Evolutionary conservation across 805 yeast genomes (phyloP), one percentile per base, ranked within the genome.

Genomic region (Candida dajiaensis): DNA sequence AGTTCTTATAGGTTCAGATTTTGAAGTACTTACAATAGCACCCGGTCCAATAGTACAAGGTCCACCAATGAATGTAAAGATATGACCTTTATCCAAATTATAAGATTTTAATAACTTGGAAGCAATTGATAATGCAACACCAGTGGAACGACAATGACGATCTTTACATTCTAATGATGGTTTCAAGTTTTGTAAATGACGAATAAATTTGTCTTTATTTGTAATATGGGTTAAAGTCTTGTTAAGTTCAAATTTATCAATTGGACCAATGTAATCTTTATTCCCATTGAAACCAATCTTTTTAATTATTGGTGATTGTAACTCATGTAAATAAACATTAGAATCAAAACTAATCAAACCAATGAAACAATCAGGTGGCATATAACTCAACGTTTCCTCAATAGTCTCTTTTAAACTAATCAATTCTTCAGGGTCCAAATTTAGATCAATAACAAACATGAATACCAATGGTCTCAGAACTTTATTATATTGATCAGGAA

Each of bases 21-120:
- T 77, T 59, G 87, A 89, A 16, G 81, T 77, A 23, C 89, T 86
- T n/a, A 89, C 97, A 53, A 89, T 85, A 62, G 83, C 70, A 52
- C 99, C 99, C 5, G 97, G 97, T 39, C 89, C 89, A 59, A 82
- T 79, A 26, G 98, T 92, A 61, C 96, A 85, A 33, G 96, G 95
- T 46, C 98, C 98, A 45, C 89, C 92, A 22, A 95, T 81, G 63
- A 94, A 92, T 48, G 89, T 72, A 72, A 89, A 81, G 54, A 90
- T 74, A 62, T 96, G 82, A 15, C 92, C 89, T 39, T 96, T 90
- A 52, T 81, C 78, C 51, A 84, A 86, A 44, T 86, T 82, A 68
- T 80, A 86, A 20, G 90, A 81, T 61, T 88, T 94, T 53, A 88
- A 74, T 40, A 94, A 63, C 52, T 85, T 77, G 20, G 88, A 75